These are phyloP conservation scores for Diaporthe citrichinensis DNA, from an alignment of 2,329 filamentous ascomycete species.

Conservation along the genomic window DNA sequence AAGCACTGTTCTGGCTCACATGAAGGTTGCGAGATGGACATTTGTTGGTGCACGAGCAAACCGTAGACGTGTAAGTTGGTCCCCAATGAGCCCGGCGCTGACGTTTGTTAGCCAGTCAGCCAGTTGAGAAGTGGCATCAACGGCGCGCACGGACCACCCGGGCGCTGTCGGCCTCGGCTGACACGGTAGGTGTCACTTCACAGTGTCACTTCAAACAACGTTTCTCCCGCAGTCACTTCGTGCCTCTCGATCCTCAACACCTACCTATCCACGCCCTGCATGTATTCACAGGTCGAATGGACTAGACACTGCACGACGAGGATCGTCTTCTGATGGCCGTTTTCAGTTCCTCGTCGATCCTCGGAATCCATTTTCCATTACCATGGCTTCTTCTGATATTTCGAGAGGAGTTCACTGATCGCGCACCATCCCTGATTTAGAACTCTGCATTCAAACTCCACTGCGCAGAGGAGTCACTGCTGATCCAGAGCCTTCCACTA, in stretches of 20 bases:
- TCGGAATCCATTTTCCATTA: background rate
- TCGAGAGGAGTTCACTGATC: background rate
- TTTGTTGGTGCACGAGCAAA: slow-evolving; percentile 12
- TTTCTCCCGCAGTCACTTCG: background rate
- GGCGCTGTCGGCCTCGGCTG: background rate
- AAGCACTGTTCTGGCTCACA: slow-evolving; percentile 51
- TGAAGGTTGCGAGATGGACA: slow-evolving; percentile 44
- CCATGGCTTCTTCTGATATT: background rate
- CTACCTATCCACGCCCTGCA: background rate
- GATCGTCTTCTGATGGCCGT: background rate
- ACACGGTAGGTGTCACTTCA: background rate
- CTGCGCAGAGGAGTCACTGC: slow-evolving; percentile 19
- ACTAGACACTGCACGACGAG: background rate
- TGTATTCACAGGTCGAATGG: background rate
- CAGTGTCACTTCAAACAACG: background rate
- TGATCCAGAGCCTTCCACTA: slow-evolving; percentile 8
- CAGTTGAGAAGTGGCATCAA: slow-evolving; percentile 45
- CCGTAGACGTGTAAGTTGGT: slow-evolving; percentile 27
- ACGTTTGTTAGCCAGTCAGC: slow-evolving; percentile 25
- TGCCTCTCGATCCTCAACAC: background rate
- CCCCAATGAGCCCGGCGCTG: slow-evolving; percentile 30
- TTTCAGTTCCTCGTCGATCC: background rate
- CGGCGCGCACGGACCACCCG: slow-evolving; percentile 18
- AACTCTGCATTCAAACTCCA: background rate
- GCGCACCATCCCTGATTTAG: slow-evolving; percentile 15